Evolutionary conservation across 768 basidiomycete species (phyloP).

Genomic region (Boletus coccyginus): DNA sequence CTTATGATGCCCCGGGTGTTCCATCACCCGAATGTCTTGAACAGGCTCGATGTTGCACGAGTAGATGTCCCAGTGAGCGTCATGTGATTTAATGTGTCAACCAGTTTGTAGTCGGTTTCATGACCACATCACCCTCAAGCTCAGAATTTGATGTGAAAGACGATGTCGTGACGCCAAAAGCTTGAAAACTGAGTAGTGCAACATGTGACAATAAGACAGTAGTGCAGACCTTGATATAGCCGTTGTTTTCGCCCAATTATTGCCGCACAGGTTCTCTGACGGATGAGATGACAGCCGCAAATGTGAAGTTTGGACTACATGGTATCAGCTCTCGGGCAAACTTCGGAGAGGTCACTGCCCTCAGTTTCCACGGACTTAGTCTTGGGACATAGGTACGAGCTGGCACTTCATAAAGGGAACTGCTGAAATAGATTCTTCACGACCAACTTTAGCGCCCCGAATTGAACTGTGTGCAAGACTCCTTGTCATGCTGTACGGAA

Average conservation of each 20-base stretch:
- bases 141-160: constrained; percentile 36
- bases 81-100: constrained; percentile 53
- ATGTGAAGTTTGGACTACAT: constrained; percentile 61
- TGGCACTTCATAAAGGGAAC: background rate
- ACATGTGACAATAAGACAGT: constrained; percentile 63
- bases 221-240: constrained; percentile 23
- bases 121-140: constrained; percentile 36
- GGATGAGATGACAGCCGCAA: constrained; percentile 49
- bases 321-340: constrained; percentile 69
- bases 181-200: constrained; percentile 75
- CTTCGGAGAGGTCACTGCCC: constrained; percentile 34
- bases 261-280: no score
- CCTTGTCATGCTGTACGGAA: background rate
- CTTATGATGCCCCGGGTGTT: constrained; percentile 58
- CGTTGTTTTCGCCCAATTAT: no score
- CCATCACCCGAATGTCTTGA: constrained; percentile 54
- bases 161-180: constrained; percentile 72
- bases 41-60: constrained; percentile 58
- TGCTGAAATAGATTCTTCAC: background rate
- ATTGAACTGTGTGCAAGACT: background rate
- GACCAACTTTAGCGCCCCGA: background rate
- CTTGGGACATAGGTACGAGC: constrained; percentile 51
- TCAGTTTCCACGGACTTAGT: constrained; percentile 71
- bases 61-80: constrained; percentile 53
- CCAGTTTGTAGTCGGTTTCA: constrained; percentile 66